phyloP scores from a whole-genome alignment of 106 monocot genomes.

The Agapanthus africanus region DNA sequence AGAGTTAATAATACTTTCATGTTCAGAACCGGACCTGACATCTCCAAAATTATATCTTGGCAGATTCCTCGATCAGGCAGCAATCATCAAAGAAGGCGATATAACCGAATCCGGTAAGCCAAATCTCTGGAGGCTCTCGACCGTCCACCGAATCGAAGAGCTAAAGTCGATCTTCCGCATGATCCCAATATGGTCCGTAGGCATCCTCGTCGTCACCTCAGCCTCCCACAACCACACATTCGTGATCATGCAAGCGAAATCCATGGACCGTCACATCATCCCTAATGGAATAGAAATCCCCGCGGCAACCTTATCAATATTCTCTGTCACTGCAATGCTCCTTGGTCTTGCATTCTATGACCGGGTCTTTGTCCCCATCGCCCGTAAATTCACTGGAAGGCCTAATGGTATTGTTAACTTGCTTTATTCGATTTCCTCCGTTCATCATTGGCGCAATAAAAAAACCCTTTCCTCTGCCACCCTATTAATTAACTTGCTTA shows the following conservation, averaged over 20 bases:
- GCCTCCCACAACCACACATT: conserved; percentile 38
- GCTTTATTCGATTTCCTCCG: too few species aligned
- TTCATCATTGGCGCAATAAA: too few species aligned
- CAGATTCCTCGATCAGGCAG: conserved; percentile 35
- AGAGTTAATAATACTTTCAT: too few species aligned
- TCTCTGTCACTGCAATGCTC: conserved; percentile 22
- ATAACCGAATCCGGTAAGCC: conserved; percentile 1
- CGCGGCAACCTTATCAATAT: conserved; percentile 20
- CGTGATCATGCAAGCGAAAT: conserved; percentile 24
- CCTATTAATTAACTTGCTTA: too few species aligned
- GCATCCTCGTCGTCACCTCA: conserved; percentile 18
- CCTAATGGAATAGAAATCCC: conserved; percentile 21
- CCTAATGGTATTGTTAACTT: conserved; percentile 10
- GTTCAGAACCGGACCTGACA: too few species aligned
- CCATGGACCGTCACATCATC: conserved; percentile 36
- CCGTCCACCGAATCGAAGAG: conserved; percentile 41
- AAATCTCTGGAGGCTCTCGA: conserved; percentile 29
- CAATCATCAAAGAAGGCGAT: conserved; percentile 16
- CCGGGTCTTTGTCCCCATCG: conserved; percentile 23
- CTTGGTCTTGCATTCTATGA: conserved; percentile 31
- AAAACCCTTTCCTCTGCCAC: too few species aligned
- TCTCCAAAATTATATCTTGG: too few species aligned
- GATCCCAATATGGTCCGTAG: conserved; percentile 37
- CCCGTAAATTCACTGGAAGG: conserved; percentile 23
- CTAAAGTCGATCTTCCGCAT: conserved; percentile 38